phyloP scores from a whole-genome alignment of 495 filamentous ascomycete genomes.

The Penicillium coprophilum region DNA sequence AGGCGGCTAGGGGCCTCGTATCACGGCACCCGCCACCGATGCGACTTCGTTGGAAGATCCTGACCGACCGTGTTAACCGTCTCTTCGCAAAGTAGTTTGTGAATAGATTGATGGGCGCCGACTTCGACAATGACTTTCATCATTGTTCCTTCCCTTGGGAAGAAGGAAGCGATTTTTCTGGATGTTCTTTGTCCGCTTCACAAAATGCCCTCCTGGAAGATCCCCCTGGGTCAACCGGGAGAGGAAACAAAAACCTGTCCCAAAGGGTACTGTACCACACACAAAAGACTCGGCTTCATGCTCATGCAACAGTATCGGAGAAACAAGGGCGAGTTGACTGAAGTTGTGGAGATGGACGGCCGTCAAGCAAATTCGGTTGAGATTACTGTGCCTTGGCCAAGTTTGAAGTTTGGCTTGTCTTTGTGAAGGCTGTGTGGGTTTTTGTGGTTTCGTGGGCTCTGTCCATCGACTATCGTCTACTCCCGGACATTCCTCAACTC shows the following conservation, averaged over 20 bases:
- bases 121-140: slow-evolving; percentile 34
- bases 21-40: slow-evolving; percentile 55
- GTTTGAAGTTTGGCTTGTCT: slow-evolving; percentile 33
- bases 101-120: slow-evolving; percentile 68
- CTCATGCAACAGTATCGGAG: not conserved
- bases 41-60: slow-evolving; percentile 47
- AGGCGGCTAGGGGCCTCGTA: slow-evolving; percentile 43
- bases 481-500: slow-evolving; percentile 22
- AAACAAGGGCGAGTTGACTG: slow-evolving; percentile 15
- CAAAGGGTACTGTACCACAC: slow-evolving; percentile 73
- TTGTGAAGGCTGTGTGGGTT: slow-evolving; percentile 22
- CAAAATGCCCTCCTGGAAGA: slow-evolving; percentile 54
- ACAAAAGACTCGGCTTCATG: slow-evolving; percentile 52
- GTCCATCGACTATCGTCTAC: slow-evolving; percentile 22
- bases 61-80: slow-evolving; percentile 76
- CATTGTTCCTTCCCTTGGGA: slow-evolving; percentile 37
- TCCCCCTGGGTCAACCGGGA: slow-evolving; percentile 38
- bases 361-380: slow-evolving; percentile 38
- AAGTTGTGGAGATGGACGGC: slow-evolving; percentile 32
- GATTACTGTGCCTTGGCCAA: slow-evolving; percentile 38
- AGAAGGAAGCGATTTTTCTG: slow-evolving; percentile 69
- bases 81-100: slow-evolving; percentile 55
- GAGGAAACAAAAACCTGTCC: slow-evolving; percentile 91
- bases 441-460: slow-evolving; percentile 9
- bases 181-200: slow-evolving; percentile 80